These are phyloP conservation scores for Coriaria nepalensis DNA, from an alignment of 306 rosid species.

Conservation along the genomic window DNA sequence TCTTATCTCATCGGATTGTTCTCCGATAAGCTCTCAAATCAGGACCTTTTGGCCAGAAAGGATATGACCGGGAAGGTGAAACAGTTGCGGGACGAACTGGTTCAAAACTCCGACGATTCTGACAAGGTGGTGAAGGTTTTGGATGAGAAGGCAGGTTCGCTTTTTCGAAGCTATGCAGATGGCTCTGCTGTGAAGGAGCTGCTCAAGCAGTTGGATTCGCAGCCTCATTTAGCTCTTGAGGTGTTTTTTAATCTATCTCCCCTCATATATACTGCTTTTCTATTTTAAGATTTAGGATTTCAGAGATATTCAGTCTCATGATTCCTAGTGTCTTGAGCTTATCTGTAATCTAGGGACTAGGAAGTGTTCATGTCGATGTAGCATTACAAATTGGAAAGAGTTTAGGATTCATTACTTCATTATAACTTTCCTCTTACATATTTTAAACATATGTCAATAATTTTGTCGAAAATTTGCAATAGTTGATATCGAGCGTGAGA, in stretches of 20 bases:
- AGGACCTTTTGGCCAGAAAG: background rate
- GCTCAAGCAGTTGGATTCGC: constrained; percentile 32
- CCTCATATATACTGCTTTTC: background rate
- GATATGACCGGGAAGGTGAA: constrained; percentile 12
- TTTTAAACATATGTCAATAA: too few relatives aligned
- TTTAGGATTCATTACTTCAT: too few relatives aligned
- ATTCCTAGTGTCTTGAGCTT: too few relatives aligned
- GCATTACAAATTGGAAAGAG: too few relatives aligned
- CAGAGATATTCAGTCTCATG: too few relatives aligned
- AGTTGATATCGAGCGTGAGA: too few relatives aligned
- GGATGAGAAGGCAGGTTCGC: constrained; percentile 20
- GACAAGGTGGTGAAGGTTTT: constrained; percentile 18
- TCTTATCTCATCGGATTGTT: constrained; percentile 21
- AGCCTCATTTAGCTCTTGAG: constrained; percentile 42
- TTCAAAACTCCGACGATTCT: constrained; percentile 15
- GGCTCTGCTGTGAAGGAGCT: constrained; percentile 29
- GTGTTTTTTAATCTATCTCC: constrained; percentile 14
- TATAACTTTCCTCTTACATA: too few relatives aligned
- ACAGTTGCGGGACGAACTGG: constrained; percentile 22
- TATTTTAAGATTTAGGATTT: background rate
- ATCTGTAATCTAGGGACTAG: too few relatives aligned
- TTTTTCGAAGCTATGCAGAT: constrained; percentile 7
- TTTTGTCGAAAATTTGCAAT: too few relatives aligned
- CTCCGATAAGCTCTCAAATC: background rate
- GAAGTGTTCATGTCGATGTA: too few relatives aligned